Percentiles rank a stretch among this genome's conserved stretches.
Conservation (phyloP, 768 basidiomycete genomes). For the Clitopilus passeckerianus region DNA sequence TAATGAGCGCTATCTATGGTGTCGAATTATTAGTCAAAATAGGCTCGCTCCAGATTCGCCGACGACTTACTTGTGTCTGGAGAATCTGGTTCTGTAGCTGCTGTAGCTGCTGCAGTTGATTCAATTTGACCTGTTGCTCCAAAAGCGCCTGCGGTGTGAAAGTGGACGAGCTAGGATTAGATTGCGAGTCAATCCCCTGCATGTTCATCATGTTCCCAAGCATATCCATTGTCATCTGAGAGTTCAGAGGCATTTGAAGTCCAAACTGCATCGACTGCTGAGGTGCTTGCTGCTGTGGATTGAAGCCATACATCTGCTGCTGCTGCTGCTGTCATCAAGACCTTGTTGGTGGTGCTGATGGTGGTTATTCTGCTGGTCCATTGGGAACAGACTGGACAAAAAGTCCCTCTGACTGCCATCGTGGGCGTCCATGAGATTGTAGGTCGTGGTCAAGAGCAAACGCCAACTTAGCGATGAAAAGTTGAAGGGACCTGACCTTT, state of each 20-base stretch:
- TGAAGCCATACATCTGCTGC: slow-evolving; percentile 3
- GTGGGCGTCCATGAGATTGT: slow-evolving; percentile 10
- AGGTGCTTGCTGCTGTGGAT: slow-evolving; percentile 6
- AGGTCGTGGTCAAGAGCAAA: background rate
- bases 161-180: slow-evolving; percentile 15
- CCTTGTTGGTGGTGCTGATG: background rate
- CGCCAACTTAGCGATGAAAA: background rate
- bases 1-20: slow-evolving; percentile 64
- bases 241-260: slow-evolving; percentile 10
- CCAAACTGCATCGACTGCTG: slow-evolving; percentile 6
- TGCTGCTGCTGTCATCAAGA: slow-evolving; percentile 4
- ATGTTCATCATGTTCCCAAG: slow-evolving; percentile 47
- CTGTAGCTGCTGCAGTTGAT: slow-evolving; percentile 63
- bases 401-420: slow-evolving; percentile 18
- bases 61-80: slow-evolving; percentile 72
- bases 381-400: slow-evolving; percentile 14
- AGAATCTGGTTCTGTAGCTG: slow-evolving; percentile 85
- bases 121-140: slow-evolving; percentile 76
- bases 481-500: background rate
- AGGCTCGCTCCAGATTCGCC: background rate
- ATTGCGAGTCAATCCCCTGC: slow-evolving; percentile 34
- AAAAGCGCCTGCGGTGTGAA: slow-evolving; percentile 47
- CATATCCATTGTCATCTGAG: slow-evolving; percentile 46
- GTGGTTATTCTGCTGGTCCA: slow-evolving; percentile 1
- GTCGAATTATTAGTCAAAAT: slow-evolving; percentile 5